Evolutionary conservation across 257 asterid species (phyloP), one percentile per base, ranked within the genome.

Genomic region (Rubia yunnanensis): DNA sequence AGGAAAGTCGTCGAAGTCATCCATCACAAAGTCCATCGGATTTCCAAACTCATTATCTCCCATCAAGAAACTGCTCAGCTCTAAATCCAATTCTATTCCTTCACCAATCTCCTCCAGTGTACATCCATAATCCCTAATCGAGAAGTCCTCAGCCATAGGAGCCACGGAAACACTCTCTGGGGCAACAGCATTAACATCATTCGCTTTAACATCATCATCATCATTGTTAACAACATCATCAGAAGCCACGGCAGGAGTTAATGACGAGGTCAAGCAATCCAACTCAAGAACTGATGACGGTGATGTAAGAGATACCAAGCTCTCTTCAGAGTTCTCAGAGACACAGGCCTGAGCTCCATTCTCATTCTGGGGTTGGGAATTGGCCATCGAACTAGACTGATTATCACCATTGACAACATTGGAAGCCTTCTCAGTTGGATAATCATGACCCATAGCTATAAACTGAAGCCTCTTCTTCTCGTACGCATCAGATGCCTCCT

Each of bases 401-500:
- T 53, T 65, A 2, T 53, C 48, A 35, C 28, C 71, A 14, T 60
- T 65, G 15, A 66, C 67, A 1, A 4, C 62, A 48, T 34, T 53
- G 0, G 73, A 66, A 26, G 76, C 64, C 69, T 76, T 83, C n/a
- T 69, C 80, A 17, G 70, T 28, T 8, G 73, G 46, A 50, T 62
- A 68, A 10, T 65, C 65, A 39, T 35, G 61, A 10, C 80, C 81
- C 79, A 80, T 39, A 0, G 88, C 84, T 60, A 86, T 89, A 4
- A 84, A 88, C 44, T 92, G 96, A 53, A 85, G 53, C 0, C 95
- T 79, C 62, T 84, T 86, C 10, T 4, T 22, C 71, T 92, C 96
- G 22, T 89, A 89, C 36, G 95, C 98, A 11, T 54, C 26, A 0
- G 96, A 79, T 1, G 98, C 96, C 23, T 85, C 96, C 66, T 82